Conservation (phyloP, 495 filamentous ascomycete species). For the Penicillium macrosclerotiorum region DNA sequence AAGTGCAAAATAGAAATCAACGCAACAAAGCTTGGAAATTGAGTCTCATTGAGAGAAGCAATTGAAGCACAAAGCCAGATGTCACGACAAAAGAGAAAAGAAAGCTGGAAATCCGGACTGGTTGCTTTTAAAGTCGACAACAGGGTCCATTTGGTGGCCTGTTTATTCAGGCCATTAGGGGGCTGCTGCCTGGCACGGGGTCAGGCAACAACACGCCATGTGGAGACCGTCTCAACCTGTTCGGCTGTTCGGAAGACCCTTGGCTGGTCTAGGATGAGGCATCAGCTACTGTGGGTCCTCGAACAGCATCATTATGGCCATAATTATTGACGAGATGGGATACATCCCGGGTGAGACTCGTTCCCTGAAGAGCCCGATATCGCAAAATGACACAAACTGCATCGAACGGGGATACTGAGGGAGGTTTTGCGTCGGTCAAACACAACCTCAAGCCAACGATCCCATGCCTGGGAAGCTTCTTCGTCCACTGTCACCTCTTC, state of each 20-base stretch:
- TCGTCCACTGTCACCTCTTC: too few relatives aligned
- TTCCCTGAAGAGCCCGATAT: too few relatives aligned
- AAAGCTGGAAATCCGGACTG: not conserved
- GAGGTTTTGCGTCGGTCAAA: too few relatives aligned
- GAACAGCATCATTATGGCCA: too few relatives aligned
- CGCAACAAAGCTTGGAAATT: not conserved
- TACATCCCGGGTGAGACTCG: too few relatives aligned
- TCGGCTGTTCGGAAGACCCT: not conserved
- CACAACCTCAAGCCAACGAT: too few relatives aligned
- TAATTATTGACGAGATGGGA: too few relatives aligned
- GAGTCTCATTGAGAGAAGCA: not conserved
- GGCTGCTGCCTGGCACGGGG: slow-evolving; percentile 8
- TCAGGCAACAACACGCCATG: slow-evolving; percentile 8
- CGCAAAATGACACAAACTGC: too few relatives aligned
- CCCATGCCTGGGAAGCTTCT: too few relatives aligned
- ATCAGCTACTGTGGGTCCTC: not conserved
- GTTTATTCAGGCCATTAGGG: not conserved
- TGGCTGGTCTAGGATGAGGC: not conserved
- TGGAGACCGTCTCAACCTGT: not conserved
- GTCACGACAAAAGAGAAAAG: not conserved
- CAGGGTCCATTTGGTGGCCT: not conserved
- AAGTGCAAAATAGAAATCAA: not conserved
- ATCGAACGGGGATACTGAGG: too few relatives aligned
- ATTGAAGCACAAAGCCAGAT: not conserved
- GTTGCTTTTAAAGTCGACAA: not conserved